phyloP scores from a whole-genome alignment of 2,329 filamentous ascomycete species.

The Orbilia brochopaga region DNA sequence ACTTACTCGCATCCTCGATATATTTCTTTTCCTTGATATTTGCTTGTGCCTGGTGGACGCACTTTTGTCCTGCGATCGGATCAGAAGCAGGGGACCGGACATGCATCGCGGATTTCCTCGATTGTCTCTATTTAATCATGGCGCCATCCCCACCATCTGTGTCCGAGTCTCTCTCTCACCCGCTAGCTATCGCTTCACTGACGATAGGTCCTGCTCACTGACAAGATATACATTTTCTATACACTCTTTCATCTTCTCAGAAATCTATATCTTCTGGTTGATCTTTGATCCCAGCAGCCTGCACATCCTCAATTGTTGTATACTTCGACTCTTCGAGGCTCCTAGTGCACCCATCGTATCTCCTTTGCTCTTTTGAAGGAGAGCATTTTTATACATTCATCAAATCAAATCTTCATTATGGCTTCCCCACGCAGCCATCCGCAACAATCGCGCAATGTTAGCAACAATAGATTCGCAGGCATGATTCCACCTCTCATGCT shows the following conservation, averaged over 20 bases:
- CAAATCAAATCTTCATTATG: conserved; percentile 18
- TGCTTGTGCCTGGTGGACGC: conserved; percentile 38
- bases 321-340: conserved; percentile 1
- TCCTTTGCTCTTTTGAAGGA: neutral
- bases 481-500: conserved; percentile 49
- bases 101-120: conserved; percentile 41
- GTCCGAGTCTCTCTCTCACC: conserved; percentile 45
- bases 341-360: neutral
- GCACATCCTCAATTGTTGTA: conserved; percentile 16
- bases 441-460: conserved; percentile 44
- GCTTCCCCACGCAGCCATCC: conserved; percentile 48
- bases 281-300: conserved; percentile 40
- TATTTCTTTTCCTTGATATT: conserved; percentile 36
- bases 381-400: conserved; percentile 8
- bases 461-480: conserved; percentile 44
- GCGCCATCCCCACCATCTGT: conserved; percentile 48
- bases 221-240: conserved; percentile 50
- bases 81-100: conserved; percentile 37
- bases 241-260: conserved; percentile 39
- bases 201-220: conserved; percentile 43
- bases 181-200: conserved; percentile 50
- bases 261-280: conserved; percentile 44
- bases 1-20: conserved; percentile 49
- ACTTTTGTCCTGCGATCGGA: conserved; percentile 41
- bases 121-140: conserved; percentile 48